phyloP scores from a whole-genome alignment of 495 filamentous ascomycete species.

The Trichoderma gamsii region DNA sequence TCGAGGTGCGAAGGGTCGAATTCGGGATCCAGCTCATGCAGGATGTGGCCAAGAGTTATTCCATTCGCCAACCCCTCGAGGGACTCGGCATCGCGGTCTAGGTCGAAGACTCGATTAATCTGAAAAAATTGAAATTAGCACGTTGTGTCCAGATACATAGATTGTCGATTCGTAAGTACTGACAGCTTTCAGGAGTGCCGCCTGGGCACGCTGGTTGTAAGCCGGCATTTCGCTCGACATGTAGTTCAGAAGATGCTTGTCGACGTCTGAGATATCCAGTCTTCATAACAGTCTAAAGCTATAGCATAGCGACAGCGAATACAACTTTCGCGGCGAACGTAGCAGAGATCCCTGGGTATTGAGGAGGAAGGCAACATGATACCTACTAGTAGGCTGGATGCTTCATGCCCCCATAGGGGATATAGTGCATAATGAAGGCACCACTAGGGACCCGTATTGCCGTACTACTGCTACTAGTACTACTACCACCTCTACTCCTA shows the following conservation, averaged over 20 bases:
- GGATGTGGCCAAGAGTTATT: constrained; percentile 53
- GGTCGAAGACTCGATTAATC: constrained; percentile 24
- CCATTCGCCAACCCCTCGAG: constrained; percentile 68
- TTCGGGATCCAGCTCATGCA: constrained; percentile 54
- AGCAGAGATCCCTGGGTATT: background rate
- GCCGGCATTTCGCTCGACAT: constrained; percentile 1
- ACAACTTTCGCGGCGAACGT: background rate
- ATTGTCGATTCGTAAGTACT: constrained; percentile 18
- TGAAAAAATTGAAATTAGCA: background rate
- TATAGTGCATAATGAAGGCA: too few species aligned
- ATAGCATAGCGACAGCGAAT: background rate
- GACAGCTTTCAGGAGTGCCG: constrained; percentile 43
- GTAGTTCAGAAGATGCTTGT: background rate
- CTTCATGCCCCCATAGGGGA: background rate
- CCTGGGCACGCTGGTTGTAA: constrained; percentile 23
- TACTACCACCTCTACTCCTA: too few species aligned
- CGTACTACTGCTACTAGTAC: too few species aligned
- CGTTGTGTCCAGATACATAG: background rate
- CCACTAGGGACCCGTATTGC: too few species aligned
- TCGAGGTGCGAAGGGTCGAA: constrained; percentile 64
- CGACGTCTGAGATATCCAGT: background rate
- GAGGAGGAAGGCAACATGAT: background rate
- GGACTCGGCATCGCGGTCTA: constrained; percentile 25
- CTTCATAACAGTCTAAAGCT: background rate
- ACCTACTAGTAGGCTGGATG: background rate